Percentiles rank a stretch among this genome's conserved stretches.
phyloP scores from a whole-genome alignment of 768 basidiomycete genomes.

The Leccinum uliginosum region DNA sequence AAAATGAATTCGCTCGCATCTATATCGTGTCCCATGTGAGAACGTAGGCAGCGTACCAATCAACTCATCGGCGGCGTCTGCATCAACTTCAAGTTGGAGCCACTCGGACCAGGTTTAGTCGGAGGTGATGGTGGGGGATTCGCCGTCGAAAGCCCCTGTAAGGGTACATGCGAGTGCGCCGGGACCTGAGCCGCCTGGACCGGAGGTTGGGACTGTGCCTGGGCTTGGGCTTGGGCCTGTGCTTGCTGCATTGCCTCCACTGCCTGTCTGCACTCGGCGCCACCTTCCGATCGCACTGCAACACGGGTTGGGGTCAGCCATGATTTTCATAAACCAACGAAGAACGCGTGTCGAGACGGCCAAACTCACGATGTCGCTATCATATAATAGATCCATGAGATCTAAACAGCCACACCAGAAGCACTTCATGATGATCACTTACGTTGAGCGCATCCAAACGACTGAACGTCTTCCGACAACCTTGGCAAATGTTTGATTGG shows the following conservation, averaged over 20 bases:
- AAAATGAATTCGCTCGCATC: slow-evolving; percentile 11
- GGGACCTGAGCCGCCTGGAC: slow-evolving; percentile 20
- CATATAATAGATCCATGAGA: slow-evolving; percentile 26
- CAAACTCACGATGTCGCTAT: slow-evolving; percentile 71
- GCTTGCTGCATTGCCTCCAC: slow-evolving; percentile 36
- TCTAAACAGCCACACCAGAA: slow-evolving; percentile 23
- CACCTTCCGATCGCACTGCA: slow-evolving; percentile 80
- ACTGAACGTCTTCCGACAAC: slow-evolving; percentile 94
- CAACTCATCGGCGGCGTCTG: slow-evolving; percentile 19
- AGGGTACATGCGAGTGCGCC: slow-evolving; percentile 18
- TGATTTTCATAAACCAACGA: slow-evolving; percentile 21
- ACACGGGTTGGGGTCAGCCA: slow-evolving; percentile 21
- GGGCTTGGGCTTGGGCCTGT: slow-evolving; percentile 20
- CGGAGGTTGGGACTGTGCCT: slow-evolving; percentile 19
- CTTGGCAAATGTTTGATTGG: slow-evolving; percentile 81
- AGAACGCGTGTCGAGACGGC: slow-evolving; percentile 19
- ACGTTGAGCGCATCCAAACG: slow-evolving; percentile 92
- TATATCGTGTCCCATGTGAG: slow-evolving; percentile 14
- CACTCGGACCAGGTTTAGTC: slow-evolving; percentile 25
- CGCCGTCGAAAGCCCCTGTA: slow-evolving; percentile 19
- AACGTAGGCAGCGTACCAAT: slow-evolving; percentile 1
- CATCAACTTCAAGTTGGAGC: slow-evolving; percentile 7
- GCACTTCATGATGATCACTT: slow-evolving; percentile 40
- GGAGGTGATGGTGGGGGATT: slow-evolving; percentile 19
- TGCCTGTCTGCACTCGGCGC: slow-evolving; percentile 63